Percentiles rank a stretch among this genome's conserved stretches.
Conservation (phyloP, 169 alveolate genomes). For the Plasmodium knowlesi region DNA sequence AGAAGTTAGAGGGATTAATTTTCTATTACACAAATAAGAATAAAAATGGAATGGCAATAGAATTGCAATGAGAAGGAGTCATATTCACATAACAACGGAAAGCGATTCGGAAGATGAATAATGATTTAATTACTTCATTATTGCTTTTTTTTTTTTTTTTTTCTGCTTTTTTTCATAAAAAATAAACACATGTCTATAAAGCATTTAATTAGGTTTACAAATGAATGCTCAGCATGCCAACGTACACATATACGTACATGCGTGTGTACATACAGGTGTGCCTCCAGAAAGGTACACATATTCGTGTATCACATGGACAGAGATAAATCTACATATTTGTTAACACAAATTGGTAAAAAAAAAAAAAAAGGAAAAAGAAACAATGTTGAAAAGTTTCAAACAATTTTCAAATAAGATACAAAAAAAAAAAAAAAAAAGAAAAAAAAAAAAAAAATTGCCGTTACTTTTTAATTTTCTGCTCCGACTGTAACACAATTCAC, state of each 20-base stretch:
- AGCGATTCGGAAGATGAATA: neutral
- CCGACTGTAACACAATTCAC: slow-evolving; percentile 8
- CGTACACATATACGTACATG: slow-evolving; percentile 4
- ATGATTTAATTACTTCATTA: neutral
- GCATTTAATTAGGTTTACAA: neutral
- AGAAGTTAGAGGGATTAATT: neutral
- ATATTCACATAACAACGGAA: neutral
- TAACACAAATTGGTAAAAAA: neutral
- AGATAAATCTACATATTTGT: neutral
- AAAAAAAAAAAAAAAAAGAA: slow-evolving; percentile 18
- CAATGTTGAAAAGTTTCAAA: neutral
- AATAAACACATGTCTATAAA: neutral
- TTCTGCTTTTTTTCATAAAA: neutral
- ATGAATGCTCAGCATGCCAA: neutral
- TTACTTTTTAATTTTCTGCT: neutral
- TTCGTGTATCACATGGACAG: neutral
- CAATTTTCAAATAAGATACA: slow-evolving; percentile 28
- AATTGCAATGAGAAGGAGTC: neutral
- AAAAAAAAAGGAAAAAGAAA: neutral
- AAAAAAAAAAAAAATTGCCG: slow-evolving; percentile 1
- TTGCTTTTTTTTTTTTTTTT: neutral
- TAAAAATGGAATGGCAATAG: neutral
- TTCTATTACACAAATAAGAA: neutral
- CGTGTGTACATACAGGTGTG: neutral
- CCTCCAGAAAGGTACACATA: neutral